Conservation (phyloP, 768 basidiomycete genomes). For the Hortiboletus campestris region DNA sequence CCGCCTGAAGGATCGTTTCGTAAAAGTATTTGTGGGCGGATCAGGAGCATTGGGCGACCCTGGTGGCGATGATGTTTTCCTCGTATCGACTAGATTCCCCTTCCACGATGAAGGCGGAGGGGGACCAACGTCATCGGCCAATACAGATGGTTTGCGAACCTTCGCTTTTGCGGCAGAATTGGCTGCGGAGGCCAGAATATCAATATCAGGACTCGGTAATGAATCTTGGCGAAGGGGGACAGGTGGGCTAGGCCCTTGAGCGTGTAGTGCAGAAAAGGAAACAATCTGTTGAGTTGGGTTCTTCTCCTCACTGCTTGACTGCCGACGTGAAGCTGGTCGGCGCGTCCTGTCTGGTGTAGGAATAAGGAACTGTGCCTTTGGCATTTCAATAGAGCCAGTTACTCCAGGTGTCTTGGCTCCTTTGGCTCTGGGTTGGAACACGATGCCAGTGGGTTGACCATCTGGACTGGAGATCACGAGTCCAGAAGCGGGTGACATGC, state of each 20-base stretch:
- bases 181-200: slow-evolving; percentile 8
- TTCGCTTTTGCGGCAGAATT: slow-evolving; percentile 20
- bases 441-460: slow-evolving; percentile 92
- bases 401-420: slow-evolving; percentile 35
- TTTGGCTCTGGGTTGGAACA: slow-evolving; percentile 79
- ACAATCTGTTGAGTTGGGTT: slow-evolving; percentile 22
- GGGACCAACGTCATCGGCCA: slow-evolving; percentile 25
- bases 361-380: slow-evolving; percentile 38
- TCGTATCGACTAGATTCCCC: slow-evolving; percentile 26
- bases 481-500: slow-evolving; percentile 77
- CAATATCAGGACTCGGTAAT: slow-evolving; percentile 23
- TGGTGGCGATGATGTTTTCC: slow-evolving; percentile 36
- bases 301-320: slow-evolving; percentile 29
- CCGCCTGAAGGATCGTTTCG: slow-evolving; percentile 34
- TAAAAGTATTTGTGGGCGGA: slow-evolving; percentile 20
- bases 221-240: slow-evolving; percentile 26
- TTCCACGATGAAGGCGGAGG: slow-evolving; percentile 23
- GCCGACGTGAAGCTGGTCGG: slow-evolving; percentile 25
- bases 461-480: slow-evolving; percentile 90
- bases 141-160: slow-evolving; percentile 31
- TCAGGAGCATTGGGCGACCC: slow-evolving; percentile 30
- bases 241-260: slow-evolving; percentile 11
- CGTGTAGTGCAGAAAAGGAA: slow-evolving; percentile 32
- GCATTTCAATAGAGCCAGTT: slow-evolving; percentile 42
- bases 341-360: slow-evolving; percentile 29